These are phyloP conservation scores for Lasiodiplodia citricola DNA, from an alignment of 2,329 filamentous ascomycete genomes.

Conservation along the genomic window DNA sequence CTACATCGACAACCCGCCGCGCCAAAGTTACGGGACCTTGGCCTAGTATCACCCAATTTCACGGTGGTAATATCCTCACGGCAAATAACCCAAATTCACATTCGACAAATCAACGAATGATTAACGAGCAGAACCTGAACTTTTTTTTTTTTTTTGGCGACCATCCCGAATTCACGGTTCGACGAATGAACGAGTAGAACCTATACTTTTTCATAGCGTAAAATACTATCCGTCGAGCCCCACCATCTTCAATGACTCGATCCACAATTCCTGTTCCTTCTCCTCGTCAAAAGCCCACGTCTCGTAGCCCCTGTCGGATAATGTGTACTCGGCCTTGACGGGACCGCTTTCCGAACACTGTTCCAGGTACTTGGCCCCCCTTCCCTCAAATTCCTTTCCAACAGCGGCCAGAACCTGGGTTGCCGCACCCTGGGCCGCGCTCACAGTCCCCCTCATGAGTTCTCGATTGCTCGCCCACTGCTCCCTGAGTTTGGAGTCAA, in stretches of 20 bases:
- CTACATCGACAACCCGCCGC: constrained; percentile 16
- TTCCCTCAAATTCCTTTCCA: constrained; percentile 21
- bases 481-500: constrained; percentile 56
- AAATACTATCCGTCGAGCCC: constrained; percentile 23
- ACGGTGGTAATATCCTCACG: neutral
- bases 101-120: neutral
- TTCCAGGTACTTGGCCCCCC: constrained; percentile 45
- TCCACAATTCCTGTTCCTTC: constrained; percentile 24
- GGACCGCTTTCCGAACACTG: constrained; percentile 45
- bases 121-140: neutral
- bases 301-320: constrained; percentile 26
- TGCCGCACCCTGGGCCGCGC: constrained; percentile 39
- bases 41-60: neutral
- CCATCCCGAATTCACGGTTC: too few relatives aligned
- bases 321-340: neutral
- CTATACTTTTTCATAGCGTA: neutral
- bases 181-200: neutral
- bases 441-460: neutral
- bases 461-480: constrained; percentile 56
- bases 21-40: constrained; percentile 15
- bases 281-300: constrained; percentile 25
- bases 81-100: too few relatives aligned
- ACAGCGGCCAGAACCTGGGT: constrained; percentile 51
- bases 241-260: constrained; percentile 31
- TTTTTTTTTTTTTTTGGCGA: neutral